These are phyloP conservation scores for Geotrichum candidum DNA, from an alignment of 1,139 yeast species.

Conservation along the genomic window DNA sequence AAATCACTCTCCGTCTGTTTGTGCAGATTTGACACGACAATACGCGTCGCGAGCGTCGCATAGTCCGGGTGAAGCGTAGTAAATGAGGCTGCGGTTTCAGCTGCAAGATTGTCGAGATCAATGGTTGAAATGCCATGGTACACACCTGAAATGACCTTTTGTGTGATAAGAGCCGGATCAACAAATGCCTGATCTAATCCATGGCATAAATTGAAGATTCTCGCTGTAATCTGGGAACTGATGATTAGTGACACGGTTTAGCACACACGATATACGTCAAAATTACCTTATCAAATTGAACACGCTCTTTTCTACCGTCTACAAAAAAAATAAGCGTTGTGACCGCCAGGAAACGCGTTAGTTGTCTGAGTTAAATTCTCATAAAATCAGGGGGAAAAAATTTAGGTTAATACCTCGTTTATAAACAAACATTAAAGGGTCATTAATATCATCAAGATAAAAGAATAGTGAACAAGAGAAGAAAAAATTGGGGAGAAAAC, in stretches of 20 bases:
- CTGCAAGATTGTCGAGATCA: constrained; percentile 71
- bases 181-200: constrained; percentile 63
- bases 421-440: constrained; percentile 35
- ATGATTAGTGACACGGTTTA: background rate
- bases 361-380: background rate
- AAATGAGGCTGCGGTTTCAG: constrained; percentile 86
- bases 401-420: constrained; percentile 32
- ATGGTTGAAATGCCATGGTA: constrained; percentile 80
- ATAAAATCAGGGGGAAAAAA: background rate
- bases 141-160: constrained; percentile 65
- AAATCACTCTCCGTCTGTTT: constrained; percentile 70
- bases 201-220: constrained; percentile 49
- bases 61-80: constrained; percentile 88
- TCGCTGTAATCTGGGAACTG: constrained; percentile 41
- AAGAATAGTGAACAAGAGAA: background rate
- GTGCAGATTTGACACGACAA: constrained; percentile 71
- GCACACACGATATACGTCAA: constrained; percentile 1
- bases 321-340: too few relatives aligned
- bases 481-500: background rate
- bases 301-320: constrained; percentile 70
- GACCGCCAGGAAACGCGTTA: background rate
- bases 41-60: constrained; percentile 77
- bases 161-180: constrained; percentile 66
- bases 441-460: background rate
- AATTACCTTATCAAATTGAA: constrained; percentile 50